Evolutionary conservation across 495 filamentous ascomycete species (phyloP), one percentile per base, ranked within the genome.

Genomic region (Neurospora terricola): DNA sequence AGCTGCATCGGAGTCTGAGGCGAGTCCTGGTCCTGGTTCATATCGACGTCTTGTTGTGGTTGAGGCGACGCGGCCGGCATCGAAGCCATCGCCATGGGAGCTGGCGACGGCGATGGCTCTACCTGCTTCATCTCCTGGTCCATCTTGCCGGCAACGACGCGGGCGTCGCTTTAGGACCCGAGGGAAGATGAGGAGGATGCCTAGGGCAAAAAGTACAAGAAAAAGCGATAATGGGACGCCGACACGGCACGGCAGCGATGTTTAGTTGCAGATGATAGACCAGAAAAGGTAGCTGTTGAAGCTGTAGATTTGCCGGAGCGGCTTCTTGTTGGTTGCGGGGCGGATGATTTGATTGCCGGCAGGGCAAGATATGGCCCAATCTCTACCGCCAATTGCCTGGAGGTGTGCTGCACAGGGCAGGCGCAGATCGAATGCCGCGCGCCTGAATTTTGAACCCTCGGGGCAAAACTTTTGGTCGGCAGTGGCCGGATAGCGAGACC

Each of bases 111-210:
- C 54, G 23, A 69, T 4, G 71, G 72, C 71, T 69, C 72, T 30
- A 72, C 71, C 72, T 72, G 73, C 72, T 73, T 73, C 73, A 78
- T 81, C 66, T 77, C 74, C 69, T 74, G 73, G 71, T 80, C 80
- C 74, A 78, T 77, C 21, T 69, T 59, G 68, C 69, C 72, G 45
- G 39, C 23, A 9, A 40, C 27, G 73, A 38, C 21, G 30, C 27
- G 54, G 27, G 12, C 54, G 54, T 34, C 54, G 54, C 23, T 66
- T 36, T 18, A 6, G 14, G 54, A 66, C 54, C 54, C 3, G 7
- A 9, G 7, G 54, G 14, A 66, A 3, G 54, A 66, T 18, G 27
- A 66, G 23, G 27, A 66, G 27, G 54, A 16, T 66, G 54, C 54
- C 54, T 66, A 66, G 54, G 54, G 54, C 54, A 66, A 66, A 66